Evolutionary conservation across 345 rosid species (phyloP).

Genomic region (Camelina sativa): DNA sequence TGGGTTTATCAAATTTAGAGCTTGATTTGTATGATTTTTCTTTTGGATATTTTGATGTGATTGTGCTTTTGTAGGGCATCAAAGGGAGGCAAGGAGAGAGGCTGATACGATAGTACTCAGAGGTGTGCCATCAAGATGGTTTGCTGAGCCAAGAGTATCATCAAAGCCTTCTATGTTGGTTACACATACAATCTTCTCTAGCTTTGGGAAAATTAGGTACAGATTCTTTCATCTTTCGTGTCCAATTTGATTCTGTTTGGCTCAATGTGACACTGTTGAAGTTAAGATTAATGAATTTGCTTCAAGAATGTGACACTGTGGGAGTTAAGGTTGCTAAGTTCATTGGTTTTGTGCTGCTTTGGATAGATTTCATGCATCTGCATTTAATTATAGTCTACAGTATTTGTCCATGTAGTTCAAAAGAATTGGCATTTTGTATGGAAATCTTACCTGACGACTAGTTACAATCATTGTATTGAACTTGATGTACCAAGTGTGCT

Average conservation of each 20-base stretch:
- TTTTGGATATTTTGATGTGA: not conserved
- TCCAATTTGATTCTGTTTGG: not conserved
- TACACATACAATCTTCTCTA: constrained; percentile 83
- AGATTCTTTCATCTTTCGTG: constrained; percentile 1
- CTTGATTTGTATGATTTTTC: not conserved
- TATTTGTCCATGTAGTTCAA: not conserved
- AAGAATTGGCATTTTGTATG: constrained; percentile 9
- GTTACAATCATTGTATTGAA: not conserved
- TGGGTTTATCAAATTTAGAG: constrained; percentile 36
- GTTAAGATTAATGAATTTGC: not conserved
- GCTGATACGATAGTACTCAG: constrained; percentile 77
- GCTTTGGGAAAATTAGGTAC: constrained; percentile 89
- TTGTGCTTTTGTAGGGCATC: constrained; percentile 51
- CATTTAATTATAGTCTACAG: not conserved
- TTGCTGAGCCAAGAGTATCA: constrained; percentile 91
- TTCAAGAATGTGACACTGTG: not conserved
- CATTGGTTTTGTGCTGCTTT: constrained; percentile 26
- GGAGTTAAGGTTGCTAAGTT: not conserved
- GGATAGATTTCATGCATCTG: not conserved
- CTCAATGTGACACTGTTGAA: not conserved
- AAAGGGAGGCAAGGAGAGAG: constrained; percentile 66
- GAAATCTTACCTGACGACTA: not conserved
- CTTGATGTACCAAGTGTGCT: constrained; percentile 9
- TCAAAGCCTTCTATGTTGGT: constrained; percentile 93
- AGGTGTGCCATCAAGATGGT: constrained; percentile 93